These are phyloP conservation scores for Neckera pumila DNA, from an alignment of 225 moss, liverwort and hornwort species.

Conservation along the genomic window DNA sequence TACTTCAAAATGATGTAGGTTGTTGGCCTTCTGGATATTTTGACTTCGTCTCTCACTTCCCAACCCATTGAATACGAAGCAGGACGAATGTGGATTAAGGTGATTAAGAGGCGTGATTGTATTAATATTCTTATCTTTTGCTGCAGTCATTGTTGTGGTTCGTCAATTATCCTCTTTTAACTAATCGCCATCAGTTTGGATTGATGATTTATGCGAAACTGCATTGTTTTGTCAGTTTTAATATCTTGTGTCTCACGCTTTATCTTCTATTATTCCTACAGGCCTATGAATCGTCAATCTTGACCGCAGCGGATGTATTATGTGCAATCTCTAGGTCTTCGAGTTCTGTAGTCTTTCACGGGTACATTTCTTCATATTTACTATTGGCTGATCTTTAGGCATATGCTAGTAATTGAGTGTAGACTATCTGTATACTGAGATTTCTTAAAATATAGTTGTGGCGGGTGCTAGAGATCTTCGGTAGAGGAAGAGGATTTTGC, in stretches of 20 bases:
- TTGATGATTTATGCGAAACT: background rate
- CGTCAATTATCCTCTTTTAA: background rate
- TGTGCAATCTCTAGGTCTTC: conserved; percentile 75
- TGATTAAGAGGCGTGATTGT: background rate
- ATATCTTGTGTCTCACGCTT: background rate
- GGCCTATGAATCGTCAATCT: conserved; percentile 75
- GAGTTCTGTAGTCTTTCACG: conserved; percentile 71
- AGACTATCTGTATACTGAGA: background rate
- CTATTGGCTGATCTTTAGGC: background rate
- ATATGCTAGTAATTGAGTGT: background rate
- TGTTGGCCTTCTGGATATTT: conserved; percentile 80
- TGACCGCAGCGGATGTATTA: conserved; percentile 73
- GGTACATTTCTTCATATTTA: conserved; percentile 24
- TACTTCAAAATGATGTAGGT: conserved; percentile 33
- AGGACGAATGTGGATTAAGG: conserved; percentile 83
- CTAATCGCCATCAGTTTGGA: background rate
- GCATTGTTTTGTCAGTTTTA: background rate
- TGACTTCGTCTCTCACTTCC: conserved; percentile 49
- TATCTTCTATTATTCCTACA: background rate
- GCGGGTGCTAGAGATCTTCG: background rate
- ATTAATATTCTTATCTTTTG: background rate
- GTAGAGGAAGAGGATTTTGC: background rate
- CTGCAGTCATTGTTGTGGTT: background rate
- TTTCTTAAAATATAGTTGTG: background rate
- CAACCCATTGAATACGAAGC: conserved; percentile 63